These are phyloP conservation scores for Hyparrhenia diplandra DNA, from an alignment of 176 grass and related monocot species.

Conservation along the genomic window DNA sequence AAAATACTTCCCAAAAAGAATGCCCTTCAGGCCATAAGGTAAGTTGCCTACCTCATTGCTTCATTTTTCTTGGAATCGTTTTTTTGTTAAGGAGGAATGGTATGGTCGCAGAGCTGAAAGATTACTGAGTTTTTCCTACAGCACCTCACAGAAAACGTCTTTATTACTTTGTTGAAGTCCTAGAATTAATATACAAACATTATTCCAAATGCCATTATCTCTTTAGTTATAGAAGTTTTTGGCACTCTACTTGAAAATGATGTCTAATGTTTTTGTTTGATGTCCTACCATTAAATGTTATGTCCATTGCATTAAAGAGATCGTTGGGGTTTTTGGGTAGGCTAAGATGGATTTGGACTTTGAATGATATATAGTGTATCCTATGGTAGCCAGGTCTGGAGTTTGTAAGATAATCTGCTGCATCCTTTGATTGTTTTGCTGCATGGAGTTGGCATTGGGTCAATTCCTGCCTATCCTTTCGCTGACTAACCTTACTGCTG, in stretches of 20 bases:
- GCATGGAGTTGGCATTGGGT: too few species aligned
- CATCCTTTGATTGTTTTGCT: too few species aligned
- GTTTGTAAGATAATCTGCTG: too few species aligned
- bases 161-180: neutral
- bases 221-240: neutral
- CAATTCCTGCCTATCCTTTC: too few species aligned
- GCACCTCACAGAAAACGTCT: neutral
- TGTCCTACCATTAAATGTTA: neutral
- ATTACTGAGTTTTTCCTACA: neutral
- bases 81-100: neutral
- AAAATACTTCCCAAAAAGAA: constrained; percentile 72
- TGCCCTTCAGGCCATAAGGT: constrained; percentile 60
- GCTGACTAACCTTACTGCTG: too few species aligned
- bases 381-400: neutral
- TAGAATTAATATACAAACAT: neutral
- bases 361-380: neutral
- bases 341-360: neutral
- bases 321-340: neutral
- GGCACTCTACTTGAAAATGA: neutral
- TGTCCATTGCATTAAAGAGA: neutral
- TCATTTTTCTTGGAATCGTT: neutral
- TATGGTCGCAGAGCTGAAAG: neutral
- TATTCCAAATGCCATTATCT: neutral
- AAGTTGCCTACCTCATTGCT: constrained; percentile 14
- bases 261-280: neutral